Percentiles rank a stretch among this genome's conserved stretches.
Evolutionary conservation across 768 basidiomycete species (phyloP).

Genomic region (Sutorius australiensis): DNA sequence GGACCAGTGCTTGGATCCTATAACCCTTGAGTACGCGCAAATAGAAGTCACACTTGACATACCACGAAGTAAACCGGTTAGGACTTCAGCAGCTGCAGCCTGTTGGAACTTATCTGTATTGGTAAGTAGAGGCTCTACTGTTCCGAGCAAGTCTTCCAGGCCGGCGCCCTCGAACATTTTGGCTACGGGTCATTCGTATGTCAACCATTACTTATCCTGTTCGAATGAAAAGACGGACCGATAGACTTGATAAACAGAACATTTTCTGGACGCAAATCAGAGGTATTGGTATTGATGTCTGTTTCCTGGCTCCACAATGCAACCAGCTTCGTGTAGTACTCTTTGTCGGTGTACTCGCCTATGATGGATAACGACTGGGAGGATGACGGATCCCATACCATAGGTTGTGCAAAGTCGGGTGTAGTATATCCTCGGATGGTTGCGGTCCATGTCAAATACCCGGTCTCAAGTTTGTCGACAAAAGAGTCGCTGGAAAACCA

Average conservation of each 20-base stretch:
- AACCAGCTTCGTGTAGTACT: conserved; percentile 60
- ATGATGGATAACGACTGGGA: conserved; percentile 51
- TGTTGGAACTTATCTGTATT: conserved; percentile 83
- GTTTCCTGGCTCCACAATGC: conserved; percentile 81
- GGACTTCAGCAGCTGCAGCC: conserved; percentile 70
- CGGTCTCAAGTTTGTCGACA: conserved; percentile 72
- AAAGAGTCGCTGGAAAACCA: conserved; percentile 42
- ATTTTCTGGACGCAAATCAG: conserved; percentile 58
- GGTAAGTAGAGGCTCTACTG: conserved; percentile 57
- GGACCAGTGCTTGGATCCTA: conserved; percentile 86
- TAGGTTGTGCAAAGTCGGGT: conserved; percentile 28
- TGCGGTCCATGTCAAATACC: conserved; percentile 73
- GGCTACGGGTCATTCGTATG: conserved; percentile 37
- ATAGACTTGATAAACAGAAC: conserved; percentile 47
- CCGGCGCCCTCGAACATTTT: conserved; percentile 59
- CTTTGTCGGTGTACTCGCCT: conserved; percentile 39
- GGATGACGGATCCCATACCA: conserved; percentile 55
- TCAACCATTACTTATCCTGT: conserved; percentile 39
- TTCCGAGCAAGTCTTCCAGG: conserved; percentile 49
- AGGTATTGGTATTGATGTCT: conserved; percentile 44
- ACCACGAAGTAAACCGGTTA: conserved; percentile 77
- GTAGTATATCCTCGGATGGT: conserved; percentile 58
- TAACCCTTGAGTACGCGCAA: conserved; percentile 4
- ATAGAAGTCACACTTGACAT: conserved; percentile 11
- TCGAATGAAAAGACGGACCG: conserved; percentile 35